Percentiles rank a stretch among this genome's conserved stretches.
Evolutionary conservation across 441 rosid species (phyloP).

Genomic region (Pelargonium citronellum): DNA sequence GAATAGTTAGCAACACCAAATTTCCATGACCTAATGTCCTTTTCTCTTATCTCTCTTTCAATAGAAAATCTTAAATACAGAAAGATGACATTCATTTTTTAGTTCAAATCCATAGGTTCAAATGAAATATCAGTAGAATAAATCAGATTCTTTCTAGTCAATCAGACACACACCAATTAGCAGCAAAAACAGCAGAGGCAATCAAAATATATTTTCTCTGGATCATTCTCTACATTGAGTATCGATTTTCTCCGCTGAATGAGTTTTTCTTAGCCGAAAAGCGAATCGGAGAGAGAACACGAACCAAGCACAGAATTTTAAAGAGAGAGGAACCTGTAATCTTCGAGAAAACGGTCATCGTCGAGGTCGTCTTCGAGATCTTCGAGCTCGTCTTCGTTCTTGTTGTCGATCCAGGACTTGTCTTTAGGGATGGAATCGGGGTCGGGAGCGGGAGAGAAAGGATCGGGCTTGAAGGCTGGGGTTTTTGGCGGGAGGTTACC

Average conservation of each 20-base stretch:
- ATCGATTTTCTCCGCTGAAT: neutral
- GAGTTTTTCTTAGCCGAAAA: neutral
- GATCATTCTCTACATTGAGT: neutral
- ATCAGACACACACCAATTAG: neutral
- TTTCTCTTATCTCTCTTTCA: neutral
- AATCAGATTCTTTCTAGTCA: neutral
- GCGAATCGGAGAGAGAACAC: neutral
- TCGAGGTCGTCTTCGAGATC: constrained; percentile 84
- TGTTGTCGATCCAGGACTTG: constrained; percentile 60
- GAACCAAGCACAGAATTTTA: neutral
- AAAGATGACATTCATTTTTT: neutral
- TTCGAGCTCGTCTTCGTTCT: constrained; percentile 80
- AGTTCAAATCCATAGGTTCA: neutral
- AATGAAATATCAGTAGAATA: neutral
- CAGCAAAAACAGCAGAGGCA: neutral
- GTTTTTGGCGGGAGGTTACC: constrained; percentile 87
- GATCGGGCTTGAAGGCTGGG: constrained; percentile 76
- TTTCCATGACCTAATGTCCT: neutral
- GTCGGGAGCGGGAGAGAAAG: constrained; percentile 52
- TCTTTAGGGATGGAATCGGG: constrained; percentile 65
- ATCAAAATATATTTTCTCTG: neutral
- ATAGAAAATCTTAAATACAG: neutral
- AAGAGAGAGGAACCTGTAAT: constrained; percentile 52
- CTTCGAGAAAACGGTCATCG: constrained; percentile 89
- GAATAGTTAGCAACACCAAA: neutral